Evolutionary conservation across 83 land plant species (phyloP), one percentile per base, ranked within the genome.

Genomic region (Diphasiastrum complanatum): DNA sequence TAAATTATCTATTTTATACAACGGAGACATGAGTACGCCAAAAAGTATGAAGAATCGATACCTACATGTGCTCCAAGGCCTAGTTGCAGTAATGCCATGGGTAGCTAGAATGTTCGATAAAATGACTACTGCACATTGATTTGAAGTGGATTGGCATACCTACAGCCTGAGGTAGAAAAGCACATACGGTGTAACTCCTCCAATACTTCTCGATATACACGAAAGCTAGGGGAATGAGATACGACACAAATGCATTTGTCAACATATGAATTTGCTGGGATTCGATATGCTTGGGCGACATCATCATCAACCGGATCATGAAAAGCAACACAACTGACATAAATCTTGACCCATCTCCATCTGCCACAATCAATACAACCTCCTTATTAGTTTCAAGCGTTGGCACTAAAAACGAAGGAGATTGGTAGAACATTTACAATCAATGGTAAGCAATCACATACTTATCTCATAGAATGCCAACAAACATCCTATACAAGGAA

Each of bases 241-340:
- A 93, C 84, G 30, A 93, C 74, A 73, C 99, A 93, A 37, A 93
- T 93, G 66, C 99, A 93, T 62, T 93, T 93, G 62, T 93, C 99
- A 51, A 89, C 96, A 78, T 71, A 93, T 5, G 92, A 79, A 72
- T 88, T 88, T 52, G 89, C 24, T 14, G 89, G 89, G 46, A 93
- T 93, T 6, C 66, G 68, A 72, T 93, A 89, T 25, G 99, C 95
- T 59, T 89, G 82, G 22, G 87, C 83, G 72, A 93, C 79, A 73
- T 93, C 99, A 27, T 89, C 91, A 70, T 89, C 77, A 48, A 93
- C 87, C 25, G 91, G 96, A 75, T 93, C 96, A 26, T 92, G 82
- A 73, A 93, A 93, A 24, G 99, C 91, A 72, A 93, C 85, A 72
- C 99, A 93, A 68, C 89, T 81, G 50, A 93, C 91, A 76, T 89